Evolutionary conservation across 306 rosid genomes (phyloP).

Genomic region (Urtica urens): DNA sequence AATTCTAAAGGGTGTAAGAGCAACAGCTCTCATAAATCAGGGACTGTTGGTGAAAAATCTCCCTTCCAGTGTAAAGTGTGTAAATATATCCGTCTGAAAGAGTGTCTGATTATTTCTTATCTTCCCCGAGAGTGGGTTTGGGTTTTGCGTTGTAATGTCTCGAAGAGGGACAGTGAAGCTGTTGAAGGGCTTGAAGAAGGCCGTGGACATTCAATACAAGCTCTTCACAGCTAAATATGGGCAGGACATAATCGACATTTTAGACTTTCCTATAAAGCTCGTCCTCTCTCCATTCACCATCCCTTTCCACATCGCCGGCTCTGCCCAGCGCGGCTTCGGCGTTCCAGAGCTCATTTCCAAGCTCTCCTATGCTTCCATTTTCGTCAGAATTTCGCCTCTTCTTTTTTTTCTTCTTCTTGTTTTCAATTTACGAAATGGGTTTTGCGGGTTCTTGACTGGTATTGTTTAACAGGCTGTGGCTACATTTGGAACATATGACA

Average conservation of each 20-base stretch:
- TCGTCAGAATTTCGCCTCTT: constrained; percentile 35
- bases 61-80: too few species aligned
- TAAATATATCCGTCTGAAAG: too few species aligned
- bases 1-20: too few species aligned
- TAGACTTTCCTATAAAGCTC: constrained; percentile 66
- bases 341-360: constrained; percentile 86
- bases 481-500: constrained; percentile 90
- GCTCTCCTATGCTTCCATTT: constrained; percentile 73
- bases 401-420: neutral
- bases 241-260: constrained; percentile 46
- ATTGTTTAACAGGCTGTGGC: constrained; percentile 63
- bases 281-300: constrained; percentile 71
- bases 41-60: too few species aligned
- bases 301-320: constrained; percentile 74
- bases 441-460: neutral
- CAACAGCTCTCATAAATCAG: too few species aligned
- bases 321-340: constrained; percentile 93
- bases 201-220: constrained; percentile 43
- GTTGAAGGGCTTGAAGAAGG: constrained; percentile 38
- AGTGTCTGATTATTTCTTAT: too few species aligned
- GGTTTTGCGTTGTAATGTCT: constrained; percentile 30
- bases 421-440: neutral
- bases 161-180: constrained; percentile 29
- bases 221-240: constrained; percentile 46
- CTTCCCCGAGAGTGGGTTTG: too few species aligned